Base-by-base conservation (phyloP, 2,329 filamentous ascomycete species). In the Xylariomycetidae sp. region DNA sequence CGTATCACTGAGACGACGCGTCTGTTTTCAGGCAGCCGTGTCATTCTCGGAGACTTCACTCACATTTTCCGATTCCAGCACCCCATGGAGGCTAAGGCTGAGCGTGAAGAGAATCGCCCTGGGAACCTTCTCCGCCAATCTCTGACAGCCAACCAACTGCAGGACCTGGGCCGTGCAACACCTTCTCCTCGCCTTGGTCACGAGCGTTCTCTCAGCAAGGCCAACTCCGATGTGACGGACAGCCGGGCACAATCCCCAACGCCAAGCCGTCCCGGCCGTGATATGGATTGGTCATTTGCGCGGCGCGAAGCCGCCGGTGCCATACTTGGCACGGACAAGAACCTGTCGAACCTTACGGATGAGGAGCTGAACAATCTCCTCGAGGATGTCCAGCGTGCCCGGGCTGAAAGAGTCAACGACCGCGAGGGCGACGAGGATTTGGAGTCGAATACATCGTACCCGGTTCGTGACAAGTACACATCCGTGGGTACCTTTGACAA, bases 51-150 rank as follows among this genome's bases (percentile, higher is more conserved):
- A 25, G 92, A 98, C 59, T 98, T 98, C 50, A n/a, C n/a, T n/a
- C 92, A 98, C 58, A 98, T 98, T 40, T 96, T 98, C 64, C 75
- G 92, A 36, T 98, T 98, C 68, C 98, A 96, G 52, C 89, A 98
- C 55, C 92, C 92, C 1, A 83, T 95, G 69, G 92, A 98, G 63
- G 92, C 92, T 19, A 80, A 86, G 38, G 90, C 89, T 3, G 92
- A 98, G 62, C 72, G 92, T 34, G 89, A 87, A 10, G 87, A 95
- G 52, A 79, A 85, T 48, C 85, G 85, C 42, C 79, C 87, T 53
- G n/a, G n/a, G n/a, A 95, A 86, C 53, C 67, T 94, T 14, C 68
- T 98, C 37, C 82, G 90, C 28, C 90, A 96, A 53, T 93, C 89
- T 2, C 64, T 82, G 22, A 79, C 77, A 5, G 74, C 73, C 19